Evolutionary conservation across 805 yeast species (phyloP), one percentile per base, ranked within the genome.

Genomic region (Wickerhamiella kazuoi): DNA sequence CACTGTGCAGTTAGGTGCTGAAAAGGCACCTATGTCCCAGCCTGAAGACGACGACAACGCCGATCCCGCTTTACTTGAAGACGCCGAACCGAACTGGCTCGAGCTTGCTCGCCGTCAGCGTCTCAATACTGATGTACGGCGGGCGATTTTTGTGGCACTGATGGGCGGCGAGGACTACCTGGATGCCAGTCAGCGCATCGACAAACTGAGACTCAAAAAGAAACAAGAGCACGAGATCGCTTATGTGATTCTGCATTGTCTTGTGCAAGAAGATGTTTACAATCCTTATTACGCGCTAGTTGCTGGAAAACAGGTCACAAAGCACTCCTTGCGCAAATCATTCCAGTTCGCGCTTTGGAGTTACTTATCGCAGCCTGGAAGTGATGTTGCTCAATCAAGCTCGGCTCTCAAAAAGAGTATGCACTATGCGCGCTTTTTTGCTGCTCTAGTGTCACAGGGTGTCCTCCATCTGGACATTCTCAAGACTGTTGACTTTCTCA

Each of bases 101-200:
- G 86, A 78, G 44, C 63, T 90, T 30, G 97, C 98, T 3, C 71
- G 69, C 47, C 64, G 73, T 30, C 94, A 86, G 52, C 63, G 97
- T 46, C 86, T 90, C 93, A 90, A 93, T 57, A 87, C 97, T 0
- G 96, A 86, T 54, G 71, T 90, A 28, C 76, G 98, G 59, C 69
- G 95, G 40, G 96, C 97, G 1, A 78, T 90, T 15, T 90, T 90
- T 52, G 74, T 93, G 19, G 82, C 94, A 29, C 74, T 90, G 7
- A 86, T 93, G 95, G 84, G 96, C 2, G 90, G 95, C 3, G 78
- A 77, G 46, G 98, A 90, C 56, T 90, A 72, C 50, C 64, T 82
- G 52, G 96, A 90, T 57, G 93, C 95, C 0, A 75, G 75, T 48
- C 72, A 79, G 15, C 79, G 84, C 45, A 51, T 90, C 28, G 93